Conservation (phyloP, 1,284 basidiomycete genomes). For the Paramarasmius palmivorus region DNA sequence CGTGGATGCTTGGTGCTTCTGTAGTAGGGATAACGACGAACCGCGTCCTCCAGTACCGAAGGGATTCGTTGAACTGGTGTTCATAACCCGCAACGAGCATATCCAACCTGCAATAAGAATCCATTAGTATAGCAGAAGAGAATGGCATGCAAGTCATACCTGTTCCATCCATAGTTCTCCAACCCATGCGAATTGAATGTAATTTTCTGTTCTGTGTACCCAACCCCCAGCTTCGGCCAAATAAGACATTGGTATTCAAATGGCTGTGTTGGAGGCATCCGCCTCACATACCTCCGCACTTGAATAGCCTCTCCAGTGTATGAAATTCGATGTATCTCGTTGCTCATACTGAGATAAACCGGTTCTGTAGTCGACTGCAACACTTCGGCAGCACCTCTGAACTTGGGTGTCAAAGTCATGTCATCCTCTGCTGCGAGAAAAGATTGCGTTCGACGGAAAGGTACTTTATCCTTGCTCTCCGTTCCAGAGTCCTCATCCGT, state of each 20-base stretch:
- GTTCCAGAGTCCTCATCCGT: constrained; percentile 23
- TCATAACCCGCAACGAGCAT: constrained; percentile 89
- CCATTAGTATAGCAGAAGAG: background rate
- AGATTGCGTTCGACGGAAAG: constrained; percentile 52
- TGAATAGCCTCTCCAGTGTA: constrained; percentile 88
- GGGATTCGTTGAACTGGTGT: constrained; percentile 75
- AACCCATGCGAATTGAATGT: constrained; percentile 80
- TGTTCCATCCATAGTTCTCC: constrained; percentile 83
- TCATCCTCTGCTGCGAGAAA: constrained; percentile 56
- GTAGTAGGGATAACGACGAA: constrained; percentile 91
- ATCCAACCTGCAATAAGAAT: constrained; percentile 51
- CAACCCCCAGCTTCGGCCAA: constrained; percentile 88
- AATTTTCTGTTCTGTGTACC: constrained; percentile 80
- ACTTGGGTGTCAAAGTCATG: constrained; percentile 46
- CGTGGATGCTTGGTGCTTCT: constrained; percentile 57
- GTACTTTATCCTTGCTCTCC: constrained; percentile 24
- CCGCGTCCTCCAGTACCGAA: constrained; percentile 94
- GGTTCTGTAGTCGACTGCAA: constrained; percentile 68
- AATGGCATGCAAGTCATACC: constrained; percentile 40
- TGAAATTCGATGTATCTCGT: constrained; percentile 91
- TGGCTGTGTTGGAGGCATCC: constrained; percentile 63
- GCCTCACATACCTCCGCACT: constrained; percentile 84
- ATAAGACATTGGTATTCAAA: constrained; percentile 87
- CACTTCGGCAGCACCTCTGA: constrained; percentile 69
- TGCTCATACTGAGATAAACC: constrained; percentile 92